These are phyloP conservation scores for Xylariaceae sp. DNA, from an alignment of 2,329 filamentous ascomycete genomes.

Conservation along the genomic window DNA sequence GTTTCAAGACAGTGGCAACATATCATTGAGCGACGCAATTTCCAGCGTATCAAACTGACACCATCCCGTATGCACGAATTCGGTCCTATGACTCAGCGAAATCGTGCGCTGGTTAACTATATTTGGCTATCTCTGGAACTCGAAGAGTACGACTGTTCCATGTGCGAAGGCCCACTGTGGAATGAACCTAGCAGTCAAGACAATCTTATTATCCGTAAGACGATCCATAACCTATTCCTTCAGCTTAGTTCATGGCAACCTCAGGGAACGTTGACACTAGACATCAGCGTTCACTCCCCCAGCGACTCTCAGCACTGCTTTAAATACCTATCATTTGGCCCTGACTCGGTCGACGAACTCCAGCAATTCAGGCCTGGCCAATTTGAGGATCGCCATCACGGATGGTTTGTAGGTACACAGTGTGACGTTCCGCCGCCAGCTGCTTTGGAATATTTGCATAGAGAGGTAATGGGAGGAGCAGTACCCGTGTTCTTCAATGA, in stretches of 20 bases:
- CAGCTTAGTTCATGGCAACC: slow-evolving; percentile 33
- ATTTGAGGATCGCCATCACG: not conserved
- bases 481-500: not conserved
- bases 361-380: too few relatives aligned
- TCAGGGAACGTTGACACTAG: slow-evolving; percentile 32
- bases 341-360: too few relatives aligned
- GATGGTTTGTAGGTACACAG: not conserved
- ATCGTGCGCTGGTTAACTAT: slow-evolving; percentile 26
- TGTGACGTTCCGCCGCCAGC: not conserved
- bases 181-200: too few relatives aligned
- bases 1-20: not conserved
- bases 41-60: slow-evolving; percentile 30
- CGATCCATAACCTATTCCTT: slow-evolving; percentile 31
- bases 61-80: slow-evolving; percentile 29
- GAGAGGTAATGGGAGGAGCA: not conserved
- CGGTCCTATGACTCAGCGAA: slow-evolving; percentile 28
- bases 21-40: not conserved
- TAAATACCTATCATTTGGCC: slow-evolving; percentile 31
- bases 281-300: slow-evolving; percentile 37
- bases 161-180: too few relatives aligned
- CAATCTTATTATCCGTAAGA: too few relatives aligned
- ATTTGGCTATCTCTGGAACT: slow-evolving; percentile 34
- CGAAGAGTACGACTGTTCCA: slow-evolving; percentile 30
- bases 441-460: not conserved
- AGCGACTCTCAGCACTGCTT: slow-evolving; percentile 36